Evolutionary conservation across 176 grass and related monocot species (phyloP).

Genomic region (Rhynchospora pubera): DNA sequence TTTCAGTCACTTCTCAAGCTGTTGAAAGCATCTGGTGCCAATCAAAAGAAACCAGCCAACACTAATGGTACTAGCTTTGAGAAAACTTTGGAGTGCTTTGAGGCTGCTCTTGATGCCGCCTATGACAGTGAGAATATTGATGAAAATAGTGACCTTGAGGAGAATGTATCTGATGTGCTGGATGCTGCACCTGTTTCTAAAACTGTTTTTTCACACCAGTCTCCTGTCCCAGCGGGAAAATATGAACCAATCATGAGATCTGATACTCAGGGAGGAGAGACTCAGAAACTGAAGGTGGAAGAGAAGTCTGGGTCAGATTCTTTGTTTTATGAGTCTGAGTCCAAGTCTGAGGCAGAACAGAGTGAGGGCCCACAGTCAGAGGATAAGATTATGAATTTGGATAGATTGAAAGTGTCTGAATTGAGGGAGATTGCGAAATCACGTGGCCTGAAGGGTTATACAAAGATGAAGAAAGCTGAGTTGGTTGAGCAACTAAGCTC

Average conservation of each 20-base stretch:
- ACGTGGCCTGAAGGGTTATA: conserved; percentile 57
- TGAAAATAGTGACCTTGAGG: conserved; percentile 20
- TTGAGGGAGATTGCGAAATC: conserved; percentile 61
- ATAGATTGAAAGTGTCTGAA: conserved; percentile 46
- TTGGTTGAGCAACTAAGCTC: conserved; percentile 46
- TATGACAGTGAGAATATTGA: conserved; percentile 26
- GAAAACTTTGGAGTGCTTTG: conserved; percentile 37
- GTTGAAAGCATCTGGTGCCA: conserved; percentile 46
- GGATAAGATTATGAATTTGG: conserved; percentile 31
- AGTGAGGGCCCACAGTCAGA: neutral
- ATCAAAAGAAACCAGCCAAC: conserved; percentile 40
- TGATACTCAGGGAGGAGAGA: neutral
- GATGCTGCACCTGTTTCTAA: neutral
- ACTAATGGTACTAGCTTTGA: conserved; percentile 23
- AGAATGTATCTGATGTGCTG: neutral
- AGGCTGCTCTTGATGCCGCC: conserved; percentile 34
- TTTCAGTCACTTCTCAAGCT: conserved; percentile 60
- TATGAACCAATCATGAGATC: neutral
- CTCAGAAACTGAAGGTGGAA: neutral
- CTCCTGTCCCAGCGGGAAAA: conserved; percentile 19
- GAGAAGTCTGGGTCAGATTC: neutral
- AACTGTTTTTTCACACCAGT: conserved; percentile 4
- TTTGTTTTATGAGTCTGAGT: conserved; percentile 17
- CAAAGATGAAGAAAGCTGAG: conserved; percentile 70
- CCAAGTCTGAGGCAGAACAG: neutral